Base-by-base conservation (phyloP, 2,329 filamentous ascomycete genomes). In the Ceratocystis harringtonii region DNA sequence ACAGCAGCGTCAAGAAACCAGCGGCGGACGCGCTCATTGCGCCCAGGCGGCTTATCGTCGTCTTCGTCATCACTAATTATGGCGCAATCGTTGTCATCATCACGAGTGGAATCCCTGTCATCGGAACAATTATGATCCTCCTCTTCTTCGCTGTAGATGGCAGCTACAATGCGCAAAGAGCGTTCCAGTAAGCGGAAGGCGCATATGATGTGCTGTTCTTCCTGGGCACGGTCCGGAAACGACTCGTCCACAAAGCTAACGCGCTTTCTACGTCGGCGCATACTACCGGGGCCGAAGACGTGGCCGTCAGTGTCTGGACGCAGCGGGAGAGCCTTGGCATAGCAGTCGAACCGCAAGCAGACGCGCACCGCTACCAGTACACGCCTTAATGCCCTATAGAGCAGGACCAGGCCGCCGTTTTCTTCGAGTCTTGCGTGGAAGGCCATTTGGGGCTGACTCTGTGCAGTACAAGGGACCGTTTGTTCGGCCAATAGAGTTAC, bases 181-280 rank as follows among this genome's bases (percentile, higher is more conserved):
- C 65, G 62, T 43, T 67, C 65, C 8, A 67, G 19, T 5, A 55
- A 25, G 30, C 62, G 65, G 61, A 67, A 67, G 4, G 65, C 65
- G n/a, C 52, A 44, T 22, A 67, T 67, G 25, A 67, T 67, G 10
- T 48, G 55, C 44, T 67, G 61, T 22, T 67, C 65, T 57, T 67
- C 65, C 28, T 64, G 55, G 3, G 65, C 65, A 32, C 65, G 65
- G n/a, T 36, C 57, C 1, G 65, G 65, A 25, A 67, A 67, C 6
- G 65, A 64, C 50, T 67, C 65, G 44, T 67, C 65, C 8, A 44
- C 65, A 45, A 67, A 67, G 30, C 65, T 67, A 8, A 67, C 65
- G 55, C 65, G 65, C 61, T 67, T 67, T 58, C 65, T 63, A n/a
- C 65, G 65, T 2, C 65, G 65, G 52, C 65, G 65, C 65, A 67